Base-by-base conservation (phyloP, 192 early-diverging fungal genomes). In the Backusella morwellensis region DNA sequence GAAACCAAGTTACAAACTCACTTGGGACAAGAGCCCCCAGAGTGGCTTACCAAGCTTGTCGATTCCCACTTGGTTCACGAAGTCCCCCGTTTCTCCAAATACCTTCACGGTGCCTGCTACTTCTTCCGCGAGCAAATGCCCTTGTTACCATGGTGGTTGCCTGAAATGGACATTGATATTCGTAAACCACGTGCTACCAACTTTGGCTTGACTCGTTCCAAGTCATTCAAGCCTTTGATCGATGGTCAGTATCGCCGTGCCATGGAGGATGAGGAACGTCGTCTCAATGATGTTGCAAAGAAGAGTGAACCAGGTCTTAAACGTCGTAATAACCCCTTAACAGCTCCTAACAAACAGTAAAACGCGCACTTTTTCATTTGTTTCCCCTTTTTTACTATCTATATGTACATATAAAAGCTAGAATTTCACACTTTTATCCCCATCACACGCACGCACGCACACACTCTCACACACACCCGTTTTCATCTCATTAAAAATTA, bases 21-120 rank as follows among this genome's bases (percentile, higher is more conserved):
- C 35, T 40, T 80, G 21, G 95, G 95, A 29, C 88, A 89, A 19
- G 87, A 92, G 70, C 91, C 92, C 4, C 81, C 78, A 52, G 68
- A 73, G 11, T 80, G 78, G 81, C 54, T 79, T 17, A 79, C 76
- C 3, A 83, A 78, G 17, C 75, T 79, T 23, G 35, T 79, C 9
- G 77, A 88, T 35, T 89, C 88, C 23, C 80, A 82, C 36, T 47
- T 82, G 72, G 80, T 87, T 0, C 84, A 87, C 35, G 83, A 84
- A 80, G 84, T 87, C 3, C 86, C 84, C 50, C 81, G 85, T 17
- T 87, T 87, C 71, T 77, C 86, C 4, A 87, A 87, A 40, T 85
- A 87, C 47, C 81, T 84, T 3, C 86, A 87, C 70, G 86, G 82
- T 34, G 78, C 83, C 50, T 81, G 81, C 29, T 81, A 83, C 44